These are phyloP conservation scores for Cladosporium sp. DNA, from an alignment of 2,329 filamentous ascomycete genomes.

Conservation along the genomic window DNA sequence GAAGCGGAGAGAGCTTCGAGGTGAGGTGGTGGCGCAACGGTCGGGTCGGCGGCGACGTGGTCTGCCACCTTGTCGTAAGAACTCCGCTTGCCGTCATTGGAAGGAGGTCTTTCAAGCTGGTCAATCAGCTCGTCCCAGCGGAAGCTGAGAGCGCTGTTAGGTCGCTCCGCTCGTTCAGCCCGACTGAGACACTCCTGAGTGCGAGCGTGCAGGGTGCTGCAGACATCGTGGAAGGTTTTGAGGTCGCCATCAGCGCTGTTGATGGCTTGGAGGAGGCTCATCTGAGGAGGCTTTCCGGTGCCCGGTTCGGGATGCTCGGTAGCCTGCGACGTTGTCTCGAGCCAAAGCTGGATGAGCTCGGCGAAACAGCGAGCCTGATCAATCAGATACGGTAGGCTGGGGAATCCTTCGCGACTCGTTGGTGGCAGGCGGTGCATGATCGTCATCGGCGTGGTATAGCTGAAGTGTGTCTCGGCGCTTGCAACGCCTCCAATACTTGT, in stretches of 20 bases:
- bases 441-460: slow-evolving; percentile 85
- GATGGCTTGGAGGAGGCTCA: slow-evolving; percentile 33
- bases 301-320: slow-evolving; percentile 26
- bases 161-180: slow-evolving; percentile 50
- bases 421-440: slow-evolving; percentile 79
- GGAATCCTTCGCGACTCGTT: slow-evolving; percentile 84
- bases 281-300: slow-evolving; percentile 24
- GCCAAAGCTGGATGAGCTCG: slow-evolving; percentile 75
- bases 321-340: slow-evolving; percentile 46
- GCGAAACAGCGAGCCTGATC: slow-evolving; percentile 85
- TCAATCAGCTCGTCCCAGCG: slow-evolving; percentile 53
- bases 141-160: slow-evolving; percentile 44
- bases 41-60: slow-evolving; percentile 26
- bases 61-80: slow-evolving; percentile 24
- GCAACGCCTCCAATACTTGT: slow-evolving; percentile 25
- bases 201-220: slow-evolving; percentile 42
- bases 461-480: slow-evolving; percentile 30
- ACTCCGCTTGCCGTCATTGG: slow-evolving; percentile 16
- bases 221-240: slow-evolving; percentile 47
- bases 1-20: not conserved
- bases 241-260: slow-evolving; percentile 41
- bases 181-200: slow-evolving; percentile 49
- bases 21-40: slow-evolving; percentile 24
- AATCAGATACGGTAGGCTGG: slow-evolving; percentile 86
- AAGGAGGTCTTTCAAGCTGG: slow-evolving; percentile 32